Base-by-base conservation (phyloP, 257 asterid species). In the Capsicum chinense region DNA sequence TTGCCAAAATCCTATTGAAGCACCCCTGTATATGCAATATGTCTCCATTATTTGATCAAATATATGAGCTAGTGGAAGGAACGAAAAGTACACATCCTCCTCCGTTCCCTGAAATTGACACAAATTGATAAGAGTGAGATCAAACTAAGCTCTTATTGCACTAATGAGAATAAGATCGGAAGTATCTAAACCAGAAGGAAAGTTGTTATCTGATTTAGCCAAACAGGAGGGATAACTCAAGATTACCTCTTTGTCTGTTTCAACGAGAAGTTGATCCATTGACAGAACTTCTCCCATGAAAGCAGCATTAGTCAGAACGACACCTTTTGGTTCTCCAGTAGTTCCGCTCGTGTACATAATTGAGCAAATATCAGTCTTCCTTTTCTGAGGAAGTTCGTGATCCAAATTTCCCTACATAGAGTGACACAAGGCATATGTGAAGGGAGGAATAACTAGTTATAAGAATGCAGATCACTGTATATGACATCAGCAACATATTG, bases 311-410 rank as follows among this genome's bases (percentile, higher is more conserved):
- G 84, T 86, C 67, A 95, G 89, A 86, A 95, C 89, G 85, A 95
- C 99, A 3, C 99, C 99, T 78, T 95, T 95, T 6, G 99, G 99
- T 83, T 95, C 99, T 78, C 99, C 99, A 0, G 97, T 95, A 17
- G 99, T 95, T 84, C 99, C 99, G 82, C 99, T 95, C 1, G 99
- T 95, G 86, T 95, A 95, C 99, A 95, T 95, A 88, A 95, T 93
- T 3, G 95, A 94, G 89, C 97, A 94, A 8, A 84, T 85, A 58
- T 92, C 93, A 3, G 88, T 88, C 91, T 90, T 93, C 86, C 83
- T 85, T 83, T 92, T 93, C 0, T 91, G 84, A 59, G 98, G 98
- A 42, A 95, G 90, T 74, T 91, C 86, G n/a, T 66, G 90, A 58
- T 89, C 92, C 69, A 84, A 82, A 79, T 86, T 82, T 48, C 97